phyloP scores from a whole-genome alignment of 768 basidiomycete species.

The Lyophyllum decastes region DNA sequence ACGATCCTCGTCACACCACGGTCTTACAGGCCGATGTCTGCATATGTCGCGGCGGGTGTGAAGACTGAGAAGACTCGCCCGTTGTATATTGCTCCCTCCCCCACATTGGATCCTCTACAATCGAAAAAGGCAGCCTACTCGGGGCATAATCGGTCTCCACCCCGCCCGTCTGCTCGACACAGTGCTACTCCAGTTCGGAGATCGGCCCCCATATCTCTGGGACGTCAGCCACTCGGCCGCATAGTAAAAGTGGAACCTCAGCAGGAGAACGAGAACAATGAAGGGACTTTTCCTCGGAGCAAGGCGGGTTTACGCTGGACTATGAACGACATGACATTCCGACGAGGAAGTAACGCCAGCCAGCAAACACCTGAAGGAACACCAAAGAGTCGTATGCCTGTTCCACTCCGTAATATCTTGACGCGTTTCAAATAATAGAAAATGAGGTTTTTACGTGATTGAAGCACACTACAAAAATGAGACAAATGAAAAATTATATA shows the following conservation, averaged over 20 bases:
- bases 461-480: too few relatives aligned
- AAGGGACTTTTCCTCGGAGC: conserved; percentile 13
- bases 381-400: conserved; percentile 45
- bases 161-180: conserved; percentile 7
- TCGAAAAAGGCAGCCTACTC: conserved; percentile 3
- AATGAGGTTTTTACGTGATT: too few relatives aligned
- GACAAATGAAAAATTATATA: too few relatives aligned
- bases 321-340: conserved; percentile 34
- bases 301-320: conserved; percentile 27
- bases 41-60: not conserved
- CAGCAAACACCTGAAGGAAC: conserved; percentile 14
- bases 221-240: conserved; percentile 36
- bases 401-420: conserved; percentile 47
- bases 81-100: conserved; percentile 5
- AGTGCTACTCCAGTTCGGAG: conserved; percentile 11
- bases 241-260: conserved; percentile 21
- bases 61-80: conserved; percentile 1
- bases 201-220: conserved; percentile 18
- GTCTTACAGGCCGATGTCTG: not conserved
- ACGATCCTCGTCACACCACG: conserved; percentile 3
- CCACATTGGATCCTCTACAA: not conserved
- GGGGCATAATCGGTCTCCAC: conserved; percentile 7
- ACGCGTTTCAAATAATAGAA: conserved; percentile 42
- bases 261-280: conserved; percentile 19
- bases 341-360: conserved; percentile 24